These are phyloP conservation scores for Aspergillus mulundensis DNA, from an alignment of 495 filamentous ascomycete species.

Conservation along the genomic window DNA sequence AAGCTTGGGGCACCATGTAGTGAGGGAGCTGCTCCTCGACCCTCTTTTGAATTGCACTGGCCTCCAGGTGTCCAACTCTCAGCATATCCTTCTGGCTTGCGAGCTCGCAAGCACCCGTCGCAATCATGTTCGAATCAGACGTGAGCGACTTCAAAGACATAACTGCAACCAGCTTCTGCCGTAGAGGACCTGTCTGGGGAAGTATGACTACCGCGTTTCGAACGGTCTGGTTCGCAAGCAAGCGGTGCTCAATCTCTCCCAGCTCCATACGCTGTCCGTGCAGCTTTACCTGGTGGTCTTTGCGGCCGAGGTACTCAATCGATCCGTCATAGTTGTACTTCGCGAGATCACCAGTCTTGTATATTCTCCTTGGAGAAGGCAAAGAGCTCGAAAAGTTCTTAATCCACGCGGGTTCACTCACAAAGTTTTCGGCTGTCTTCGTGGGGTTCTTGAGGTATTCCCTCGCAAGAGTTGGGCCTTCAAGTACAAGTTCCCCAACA, in stretches of 20 bases:
- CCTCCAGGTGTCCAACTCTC: conserved; percentile 22
- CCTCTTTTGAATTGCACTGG: conserved; percentile 32
- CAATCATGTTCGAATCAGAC: conserved; percentile 27
- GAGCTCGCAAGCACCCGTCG: conserved; percentile 34
- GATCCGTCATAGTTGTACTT: conserved; percentile 52
- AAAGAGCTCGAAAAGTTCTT: conserved; percentile 20
- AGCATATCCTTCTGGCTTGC: conserved; percentile 24
- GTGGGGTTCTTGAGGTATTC: conserved; percentile 51
- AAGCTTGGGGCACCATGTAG: conserved; percentile 49
- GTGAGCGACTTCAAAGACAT: conserved; percentile 35
- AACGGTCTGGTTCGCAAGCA: conserved; percentile 28
- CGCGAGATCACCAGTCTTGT: conserved; percentile 50
- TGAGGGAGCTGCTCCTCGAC: conserved; percentile 36
- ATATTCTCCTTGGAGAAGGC: conserved; percentile 31
- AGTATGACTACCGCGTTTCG: conserved; percentile 47
- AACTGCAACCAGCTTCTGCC: conserved; percentile 40
- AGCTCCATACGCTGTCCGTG: conserved; percentile 67
- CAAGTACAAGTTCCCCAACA: conserved; percentile 51
- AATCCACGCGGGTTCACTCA: conserved; percentile 36
- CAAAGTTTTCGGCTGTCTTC: conserved; percentile 48
- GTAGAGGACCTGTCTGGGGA: conserved; percentile 36
- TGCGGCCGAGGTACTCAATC: conserved; percentile 53
- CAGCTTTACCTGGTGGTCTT: conserved; percentile 64
- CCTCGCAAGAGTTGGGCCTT: conserved; percentile 45
- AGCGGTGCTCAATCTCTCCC: conserved; percentile 45